Evolutionary conservation across 2,329 filamentous ascomycete genomes (phyloP).

Genomic region (Gnomoniopsis smithogilvyi): DNA sequence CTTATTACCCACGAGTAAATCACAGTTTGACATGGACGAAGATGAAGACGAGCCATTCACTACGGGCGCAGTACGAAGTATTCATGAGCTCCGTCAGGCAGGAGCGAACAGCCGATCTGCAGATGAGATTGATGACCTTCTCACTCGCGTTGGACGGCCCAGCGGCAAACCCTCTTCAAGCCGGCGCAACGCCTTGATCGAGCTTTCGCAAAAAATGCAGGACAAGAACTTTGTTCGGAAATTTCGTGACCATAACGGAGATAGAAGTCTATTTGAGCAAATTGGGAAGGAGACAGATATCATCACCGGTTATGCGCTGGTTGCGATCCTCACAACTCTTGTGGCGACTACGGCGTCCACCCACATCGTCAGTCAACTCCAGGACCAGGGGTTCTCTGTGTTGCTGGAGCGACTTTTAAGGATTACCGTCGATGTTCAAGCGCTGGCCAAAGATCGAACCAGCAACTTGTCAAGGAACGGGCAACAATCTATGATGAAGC

Average conservation of each 20-base stretch:
- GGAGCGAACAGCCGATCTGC: conserved; percentile 65
- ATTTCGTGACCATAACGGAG: conserved; percentile 72
- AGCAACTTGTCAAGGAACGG: conserved; percentile 67
- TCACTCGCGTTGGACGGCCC: conserved; percentile 57
- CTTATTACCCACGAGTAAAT: conserved; percentile 23
- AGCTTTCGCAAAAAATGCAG: conserved; percentile 57
- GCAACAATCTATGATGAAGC: conserved; percentile 50
- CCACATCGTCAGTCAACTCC: conserved; percentile 56
- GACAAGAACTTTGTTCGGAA: conserved; percentile 63
- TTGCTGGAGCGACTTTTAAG: conserved; percentile 56
- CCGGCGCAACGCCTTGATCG: conserved; percentile 56
- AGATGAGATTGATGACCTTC: conserved; percentile 62
- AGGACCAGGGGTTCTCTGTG: conserved; percentile 49
- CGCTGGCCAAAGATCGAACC: conserved; percentile 60
- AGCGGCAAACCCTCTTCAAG: conserved; percentile 44
- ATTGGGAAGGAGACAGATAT: conserved; percentile 58
- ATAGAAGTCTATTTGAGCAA: conserved; percentile 63
- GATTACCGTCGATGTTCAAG: conserved; percentile 51
- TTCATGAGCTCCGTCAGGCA: conserved; percentile 64
- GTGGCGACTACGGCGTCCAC: conserved; percentile 58
- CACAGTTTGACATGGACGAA: conserved; percentile 36
- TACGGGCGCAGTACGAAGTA: conserved; percentile 54
- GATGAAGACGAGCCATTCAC: conserved; percentile 37
- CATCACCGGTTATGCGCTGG: conserved; percentile 60
- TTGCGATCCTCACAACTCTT: conserved; percentile 62